Base-by-base conservation (phyloP, 371 early-diverging fungal species). In the Rhizopus microsporus region DNA sequence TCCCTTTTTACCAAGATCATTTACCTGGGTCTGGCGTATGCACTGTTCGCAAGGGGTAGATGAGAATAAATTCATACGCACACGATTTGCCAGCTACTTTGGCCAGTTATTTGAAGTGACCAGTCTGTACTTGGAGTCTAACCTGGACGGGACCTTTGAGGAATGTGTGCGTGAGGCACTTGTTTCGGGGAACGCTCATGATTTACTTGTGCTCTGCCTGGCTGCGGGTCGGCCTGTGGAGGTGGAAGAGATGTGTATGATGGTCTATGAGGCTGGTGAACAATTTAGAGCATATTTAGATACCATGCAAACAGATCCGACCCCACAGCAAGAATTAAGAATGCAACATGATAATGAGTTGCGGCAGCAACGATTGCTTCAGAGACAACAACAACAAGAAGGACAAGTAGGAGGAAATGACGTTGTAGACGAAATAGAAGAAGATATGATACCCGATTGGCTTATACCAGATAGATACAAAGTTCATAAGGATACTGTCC, bases 1-100 rank as follows among this genome's bases (percentile, higher is more conserved):
- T 3, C 80, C 80, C 0, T 80, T 80, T 65, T 55, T 80, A 33
- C 80, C 80, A 31, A 60, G 80, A 60, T 73, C 72, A 17, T 80
- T 67, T 52, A 71, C 72, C 5, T 65, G 53, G 49, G 48, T 74
- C 13, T 80, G 80, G 80, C 62, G 80, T 31, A 32, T 17, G 4
- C 69, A 80, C 39, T 80, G 80, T 52, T 49, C 61, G n/a, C 46
- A 58, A 30, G 58, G 54, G 7, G 34, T 47, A 10, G 15, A 58
- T 30, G 43, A 16, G 3, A 23, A 56, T 31, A 38, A 59, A 42
- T 23, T 45, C 10, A 63, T 42, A 5, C 65, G 68, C 16, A 55
- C 65, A 33, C 51, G 74, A 32, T 80, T 80, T 58, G 73, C 80
- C 5, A 48, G 63, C 8, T 77, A 75, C 47, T 77, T 77, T 62